A percentile compares a stretch with the other conserved stretches of the same genome.
These are phyloP conservation scores for Lichtheimia ornata DNA, from an alignment of 371 early-diverging fungal genomes.

Conservation along the genomic window DNA sequence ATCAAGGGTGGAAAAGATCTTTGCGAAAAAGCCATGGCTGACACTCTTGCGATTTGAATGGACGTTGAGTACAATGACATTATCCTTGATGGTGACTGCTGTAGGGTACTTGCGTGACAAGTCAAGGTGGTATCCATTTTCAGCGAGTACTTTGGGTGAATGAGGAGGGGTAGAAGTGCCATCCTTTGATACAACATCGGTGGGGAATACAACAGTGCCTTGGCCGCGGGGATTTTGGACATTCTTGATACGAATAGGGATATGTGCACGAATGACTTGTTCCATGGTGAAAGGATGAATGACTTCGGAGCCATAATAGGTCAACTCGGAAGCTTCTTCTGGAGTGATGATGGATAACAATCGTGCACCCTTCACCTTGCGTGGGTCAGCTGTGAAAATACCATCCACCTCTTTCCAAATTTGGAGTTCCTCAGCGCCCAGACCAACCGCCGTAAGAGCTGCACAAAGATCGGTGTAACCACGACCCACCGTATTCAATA, in stretches of 20 bases:
- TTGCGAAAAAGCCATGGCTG: slow-evolving; percentile 94
- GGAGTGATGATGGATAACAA: slow-evolving; percentile 91
- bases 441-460: slow-evolving; percentile 91
- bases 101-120: slow-evolving; percentile 83
- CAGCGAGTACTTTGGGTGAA: slow-evolving; percentile 67
- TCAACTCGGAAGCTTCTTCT: slow-evolving; percentile 98
- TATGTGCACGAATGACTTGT: slow-evolving; percentile 91
- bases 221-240: slow-evolving; percentile 89
- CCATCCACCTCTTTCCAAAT: slow-evolving; percentile 99
- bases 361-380: slow-evolving; percentile 91
- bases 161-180: slow-evolving; percentile 59
- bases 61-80: slow-evolving; percentile 89
- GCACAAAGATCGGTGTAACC: slow-evolving; percentile 98
- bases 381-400: slow-evolving; percentile 98
- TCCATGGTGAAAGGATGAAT: slow-evolving; percentile 99
- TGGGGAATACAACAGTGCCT: slow-evolving; percentile 93
- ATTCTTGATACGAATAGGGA: slow-evolving; percentile 98
- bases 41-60: slow-evolving; percentile 94
- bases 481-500: slow-evolving; percentile 91
- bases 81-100: slow-evolving; percentile 97
- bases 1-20: slow-evolving; percentile 90
- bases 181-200: slow-evolving; percentile 41
- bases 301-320: slow-evolving; percentile 97
- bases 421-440: slow-evolving; percentile 88
- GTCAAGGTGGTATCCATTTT: slow-evolving; percentile 75